Evolutionary conservation across 306 rosid species (phyloP).

Genomic region (Quercus glauca): DNA sequence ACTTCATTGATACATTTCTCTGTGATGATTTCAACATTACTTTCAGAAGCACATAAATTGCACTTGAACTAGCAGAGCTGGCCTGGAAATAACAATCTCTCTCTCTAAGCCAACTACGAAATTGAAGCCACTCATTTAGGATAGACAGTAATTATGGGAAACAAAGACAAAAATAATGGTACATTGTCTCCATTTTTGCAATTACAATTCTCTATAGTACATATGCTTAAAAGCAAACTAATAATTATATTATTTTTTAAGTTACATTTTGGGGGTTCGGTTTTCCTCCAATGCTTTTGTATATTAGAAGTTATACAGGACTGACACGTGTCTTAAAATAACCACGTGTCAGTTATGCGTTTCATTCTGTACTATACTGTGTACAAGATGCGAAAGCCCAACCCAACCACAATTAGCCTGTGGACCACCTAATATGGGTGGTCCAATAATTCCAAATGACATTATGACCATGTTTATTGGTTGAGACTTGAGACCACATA

Average conservation of each 20-base stretch:
- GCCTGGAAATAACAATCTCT: slow-evolving; percentile 33
- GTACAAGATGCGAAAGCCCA: too few relatives aligned
- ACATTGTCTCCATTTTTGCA: not conserved
- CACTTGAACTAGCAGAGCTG: slow-evolving; percentile 26
- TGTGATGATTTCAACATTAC: slow-evolving; percentile 37
- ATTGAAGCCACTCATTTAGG: slow-evolving; percentile 41
- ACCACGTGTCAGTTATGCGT: too few relatives aligned
- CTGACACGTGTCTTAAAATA: too few relatives aligned
- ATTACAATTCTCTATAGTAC: not conserved
- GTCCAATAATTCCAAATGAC: slow-evolving; percentile 31
- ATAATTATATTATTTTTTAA: too few relatives aligned
- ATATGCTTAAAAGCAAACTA: not conserved
- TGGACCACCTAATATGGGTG: slow-evolving; percentile 34
- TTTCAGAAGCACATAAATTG: slow-evolving; percentile 31
- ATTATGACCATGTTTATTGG: slow-evolving; percentile 14
- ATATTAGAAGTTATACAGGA: too few relatives aligned
- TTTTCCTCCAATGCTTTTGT: too few relatives aligned
- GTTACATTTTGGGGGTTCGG: too few relatives aligned
- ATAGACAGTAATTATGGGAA: slow-evolving; percentile 52
- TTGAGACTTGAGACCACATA: slow-evolving; percentile 15
- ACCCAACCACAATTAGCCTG: slow-evolving; percentile 18
- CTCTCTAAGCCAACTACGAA: slow-evolving; percentile 17
- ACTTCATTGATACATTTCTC: slow-evolving; percentile 41
- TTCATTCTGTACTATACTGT: too few relatives aligned
- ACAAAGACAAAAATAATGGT: slow-evolving; percentile 24